Evolutionary conservation across 2,329 filamentous ascomycete genomes (phyloP).

Genomic region (Zymoseptoria passerinii): DNA sequence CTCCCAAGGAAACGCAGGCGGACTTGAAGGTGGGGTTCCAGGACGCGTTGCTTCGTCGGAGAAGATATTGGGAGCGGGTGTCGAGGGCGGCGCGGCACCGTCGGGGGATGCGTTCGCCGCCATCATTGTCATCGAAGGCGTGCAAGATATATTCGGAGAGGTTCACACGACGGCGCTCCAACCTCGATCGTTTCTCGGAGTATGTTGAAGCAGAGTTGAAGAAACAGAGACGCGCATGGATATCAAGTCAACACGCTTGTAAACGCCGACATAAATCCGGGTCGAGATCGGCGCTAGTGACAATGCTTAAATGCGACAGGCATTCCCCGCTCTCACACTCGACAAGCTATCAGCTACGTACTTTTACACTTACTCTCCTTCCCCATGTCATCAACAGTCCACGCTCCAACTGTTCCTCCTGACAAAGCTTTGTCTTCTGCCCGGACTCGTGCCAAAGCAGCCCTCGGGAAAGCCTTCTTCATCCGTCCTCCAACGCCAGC

Average conservation of each 20-base stretch:
- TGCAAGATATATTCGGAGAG: not conserved
- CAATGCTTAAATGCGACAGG: not conserved
- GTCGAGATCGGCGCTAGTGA: slow-evolving; percentile 1
- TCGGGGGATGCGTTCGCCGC: slow-evolving; percentile 2
- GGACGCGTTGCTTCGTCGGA: slow-evolving; percentile 20
- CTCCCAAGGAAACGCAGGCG: slow-evolving; percentile 38
- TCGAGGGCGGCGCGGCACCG: slow-evolving; percentile 14
- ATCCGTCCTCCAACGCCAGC: slow-evolving; percentile 8
- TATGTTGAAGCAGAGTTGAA: slow-evolving; percentile 1
- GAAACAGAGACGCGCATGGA: not conserved
- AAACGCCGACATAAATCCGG: not conserved
- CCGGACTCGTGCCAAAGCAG: slow-evolving; percentile 11
- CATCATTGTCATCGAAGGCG: slow-evolving; percentile 2
- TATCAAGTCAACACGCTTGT: not conserved
- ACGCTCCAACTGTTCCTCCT: not conserved
- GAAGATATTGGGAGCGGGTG: slow-evolving; percentile 19
- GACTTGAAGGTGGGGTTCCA: slow-evolving; percentile 46
- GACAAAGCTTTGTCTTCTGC: slow-evolving; percentile 5
- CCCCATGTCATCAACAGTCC: slow-evolving; percentile 7
- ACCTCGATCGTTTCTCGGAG: not conserved
- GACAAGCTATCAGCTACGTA: not conserved
- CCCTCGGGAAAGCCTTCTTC: slow-evolving; percentile 17
- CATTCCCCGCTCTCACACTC: not conserved
- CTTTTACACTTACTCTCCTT: no score
- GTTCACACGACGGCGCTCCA: not conserved